Percentiles rank a stretch among this genome's conserved stretches.
Conservation (phyloP, 2,329 filamentous ascomycete genomes). For the Cladobotryum mycophilum region DNA sequence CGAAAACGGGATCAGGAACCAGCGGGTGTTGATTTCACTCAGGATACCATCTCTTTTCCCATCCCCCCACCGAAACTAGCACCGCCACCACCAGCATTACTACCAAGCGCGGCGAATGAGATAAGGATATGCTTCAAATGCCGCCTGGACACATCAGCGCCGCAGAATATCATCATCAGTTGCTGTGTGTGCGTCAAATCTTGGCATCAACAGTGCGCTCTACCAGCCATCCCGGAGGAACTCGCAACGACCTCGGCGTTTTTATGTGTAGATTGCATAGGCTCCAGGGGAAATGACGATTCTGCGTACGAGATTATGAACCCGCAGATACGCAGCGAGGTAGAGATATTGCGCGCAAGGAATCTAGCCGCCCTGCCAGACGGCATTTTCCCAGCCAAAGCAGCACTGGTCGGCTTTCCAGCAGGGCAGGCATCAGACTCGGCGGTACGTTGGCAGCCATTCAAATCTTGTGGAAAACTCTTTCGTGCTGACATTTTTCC, state of each 20-base stretch:
- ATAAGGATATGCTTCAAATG: conserved; percentile 15
- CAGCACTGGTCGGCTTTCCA: conserved; percentile 33
- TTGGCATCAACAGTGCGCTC: conserved; percentile 22
- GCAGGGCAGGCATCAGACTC: conserved; percentile 27
- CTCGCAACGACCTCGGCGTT: conserved; percentile 7
- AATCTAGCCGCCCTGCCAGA: conserved; percentile 27
- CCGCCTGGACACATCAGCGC: conserved; percentile 1
- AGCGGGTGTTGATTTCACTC: conserved; percentile 24
- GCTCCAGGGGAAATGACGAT: too few relatives aligned
- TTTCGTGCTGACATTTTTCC: not conserved
- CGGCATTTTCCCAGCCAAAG: conserved; percentile 28
- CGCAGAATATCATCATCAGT: conserved; percentile 11
- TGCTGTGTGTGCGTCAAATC: conserved; percentile 18
- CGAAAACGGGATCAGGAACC: conserved; percentile 21
- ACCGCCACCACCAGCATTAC: not conserved
- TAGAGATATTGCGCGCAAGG: conserved; percentile 26
- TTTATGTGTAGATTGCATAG: conserved; percentile 17
- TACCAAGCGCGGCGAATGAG: not conserved
- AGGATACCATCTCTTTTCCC: conserved; percentile 26
- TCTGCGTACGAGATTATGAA: too few relatives aligned
- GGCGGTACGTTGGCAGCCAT: conserved; percentile 22
- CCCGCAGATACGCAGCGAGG: conserved; percentile 19
- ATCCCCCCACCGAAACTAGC: conserved; percentile 6
- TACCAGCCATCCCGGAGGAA: conserved; percentile 9
- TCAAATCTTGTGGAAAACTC: not conserved